Evolutionary conservation across 139 green algal species (phyloP), one percentile per base, ranked within the genome.

Genomic region (Ulvella scutata): DNA sequence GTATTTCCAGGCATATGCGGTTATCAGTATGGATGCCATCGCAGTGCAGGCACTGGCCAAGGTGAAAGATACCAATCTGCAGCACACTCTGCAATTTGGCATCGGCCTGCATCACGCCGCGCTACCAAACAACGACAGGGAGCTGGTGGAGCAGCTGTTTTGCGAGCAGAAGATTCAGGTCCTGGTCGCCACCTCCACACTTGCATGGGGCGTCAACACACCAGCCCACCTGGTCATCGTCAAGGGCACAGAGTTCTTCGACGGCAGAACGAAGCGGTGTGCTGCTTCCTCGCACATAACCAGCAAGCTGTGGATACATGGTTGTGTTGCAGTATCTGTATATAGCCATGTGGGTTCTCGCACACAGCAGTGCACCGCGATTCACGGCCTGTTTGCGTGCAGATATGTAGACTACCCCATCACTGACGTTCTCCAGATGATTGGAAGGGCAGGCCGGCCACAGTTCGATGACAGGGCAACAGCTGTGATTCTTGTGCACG

Each of bases 191-290:
- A 98, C 93, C 4, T 90, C 83, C 62, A 97, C 91, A 1, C 88
- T 97, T 28, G 93, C 93, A 28, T 98, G 93, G 93, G 93, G 92
- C 7, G 90, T 97, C 74, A 97, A 97, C 89, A 93, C 93, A 2
- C 92, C 93, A 37, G 88, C 93, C 2, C 93, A 97, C 80, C 84
- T 97, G 61, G 93, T 97, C 23, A 85, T 98, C 81, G 91, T 98
- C 86, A 98, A 98, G 76, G 94, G 94, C 72, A 98, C 94, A 0
- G 94, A 98, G 81, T 98, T 89, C 81, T 98, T 89, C 78, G 94
- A 98, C 79, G 89, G 90, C 1, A 84, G 86, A 61, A 86, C 80
- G 6, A 82, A 76, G 74, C 76, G 82, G 29, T 67, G 51, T 26
- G 51, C n/a, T n/a, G n/a, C n/a, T n/a, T n/a, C n/a, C n/a, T n/a